Evolutionary conservation across 2,329 filamentous ascomycete genomes (phyloP).

Genomic region (Dactylella cylindrospora): DNA sequence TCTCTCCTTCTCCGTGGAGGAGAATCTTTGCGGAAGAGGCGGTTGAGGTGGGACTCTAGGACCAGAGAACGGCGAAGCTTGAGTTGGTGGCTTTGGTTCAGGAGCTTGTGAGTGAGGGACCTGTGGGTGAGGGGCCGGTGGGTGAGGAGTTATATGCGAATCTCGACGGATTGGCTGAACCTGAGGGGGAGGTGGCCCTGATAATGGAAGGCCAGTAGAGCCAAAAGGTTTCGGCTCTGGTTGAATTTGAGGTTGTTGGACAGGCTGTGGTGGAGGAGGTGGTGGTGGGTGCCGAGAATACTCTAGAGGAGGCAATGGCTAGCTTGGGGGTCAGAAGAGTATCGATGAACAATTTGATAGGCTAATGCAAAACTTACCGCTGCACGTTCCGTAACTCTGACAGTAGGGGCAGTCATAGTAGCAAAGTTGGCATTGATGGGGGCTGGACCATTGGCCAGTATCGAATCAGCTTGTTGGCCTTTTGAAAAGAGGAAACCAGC

Average conservation of each 20-base stretch:
- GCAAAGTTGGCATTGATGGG: slow-evolving; percentile 41
- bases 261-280: slow-evolving; percentile 9
- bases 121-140: slow-evolving; percentile 51
- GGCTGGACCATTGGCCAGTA: slow-evolving; percentile 43
- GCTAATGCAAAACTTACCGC: slow-evolving; percentile 19
- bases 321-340: too few species aligned
- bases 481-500: slow-evolving; percentile 40
- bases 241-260: slow-evolving; percentile 20
- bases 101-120: slow-evolving; percentile 44
- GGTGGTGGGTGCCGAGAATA: slow-evolving; percentile 21
- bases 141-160: slow-evolving; percentile 19
- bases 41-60: slow-evolving; percentile 60
- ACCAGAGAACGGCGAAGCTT: slow-evolving; percentile 62
- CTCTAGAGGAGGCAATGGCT: slow-evolving; percentile 36
- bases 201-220: slow-evolving; percentile 24
- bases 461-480: slow-evolving; percentile 45
- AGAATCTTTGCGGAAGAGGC: slow-evolving; percentile 53
- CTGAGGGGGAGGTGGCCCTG: slow-evolving; percentile 48
- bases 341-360: slow-evolving; percentile 3
- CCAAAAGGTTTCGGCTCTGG: slow-evolving; percentile 33
- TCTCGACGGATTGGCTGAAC: slow-evolving; percentile 38
- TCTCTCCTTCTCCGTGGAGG: slow-evolving; percentile 73
- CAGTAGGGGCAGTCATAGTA: slow-evolving; percentile 32
- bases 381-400: slow-evolving; percentile 24
- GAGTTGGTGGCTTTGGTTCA: slow-evolving; percentile 52